Evolutionary conservation across 2,329 filamentous ascomycete species (phyloP).

Genomic region (Eutypella sp.): DNA sequence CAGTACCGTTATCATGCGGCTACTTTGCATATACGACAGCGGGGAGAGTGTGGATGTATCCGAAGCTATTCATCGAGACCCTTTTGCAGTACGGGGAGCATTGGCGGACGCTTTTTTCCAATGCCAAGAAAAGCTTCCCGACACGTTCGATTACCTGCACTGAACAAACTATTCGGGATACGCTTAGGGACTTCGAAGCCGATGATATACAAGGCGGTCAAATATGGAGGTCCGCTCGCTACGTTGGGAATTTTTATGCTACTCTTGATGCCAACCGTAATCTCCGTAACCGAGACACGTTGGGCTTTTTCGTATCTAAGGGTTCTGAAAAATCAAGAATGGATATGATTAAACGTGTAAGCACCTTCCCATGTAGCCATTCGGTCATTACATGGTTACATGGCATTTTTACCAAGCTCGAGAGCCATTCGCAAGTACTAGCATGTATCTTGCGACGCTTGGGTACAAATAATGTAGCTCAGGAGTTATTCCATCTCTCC

Average conservation of each 20-base stretch:
- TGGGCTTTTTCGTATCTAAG: slow-evolving; percentile 3
- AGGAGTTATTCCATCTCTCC: not conserved
- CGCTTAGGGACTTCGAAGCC: too few species aligned
- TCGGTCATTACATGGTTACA: slow-evolving; percentile 3
- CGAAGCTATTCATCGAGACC: too few species aligned
- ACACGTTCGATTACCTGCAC: too few species aligned
- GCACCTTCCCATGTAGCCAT: slow-evolving; percentile 4
- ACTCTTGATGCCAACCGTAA: slow-evolving; percentile 7
- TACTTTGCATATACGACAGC: too few species aligned
- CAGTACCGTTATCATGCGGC: too few species aligned
- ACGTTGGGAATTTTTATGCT: slow-evolving; percentile 5
- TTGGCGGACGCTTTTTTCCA: too few species aligned
- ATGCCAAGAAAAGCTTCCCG: too few species aligned
- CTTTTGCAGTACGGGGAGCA: too few species aligned
- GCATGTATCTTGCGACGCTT: slow-evolving; percentile 4
- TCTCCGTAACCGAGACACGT: slow-evolving; percentile 2
- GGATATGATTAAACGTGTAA: slow-evolving; percentile 1
- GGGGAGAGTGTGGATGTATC: too few species aligned
- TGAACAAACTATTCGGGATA: too few species aligned
- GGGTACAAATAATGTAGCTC: slow-evolving; percentile 2
- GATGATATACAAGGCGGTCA: too few species aligned
- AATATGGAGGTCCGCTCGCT: not conserved
- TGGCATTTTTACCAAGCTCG: slow-evolving; percentile 1
- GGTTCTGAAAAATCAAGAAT: slow-evolving; percentile 1
- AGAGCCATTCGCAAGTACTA: not conserved